A percentile compares a stretch with the other conserved stretches of the same genome.
Conservation (phyloP, 2,329 filamentous ascomycete species). For the Penicillium sp. region DNA sequence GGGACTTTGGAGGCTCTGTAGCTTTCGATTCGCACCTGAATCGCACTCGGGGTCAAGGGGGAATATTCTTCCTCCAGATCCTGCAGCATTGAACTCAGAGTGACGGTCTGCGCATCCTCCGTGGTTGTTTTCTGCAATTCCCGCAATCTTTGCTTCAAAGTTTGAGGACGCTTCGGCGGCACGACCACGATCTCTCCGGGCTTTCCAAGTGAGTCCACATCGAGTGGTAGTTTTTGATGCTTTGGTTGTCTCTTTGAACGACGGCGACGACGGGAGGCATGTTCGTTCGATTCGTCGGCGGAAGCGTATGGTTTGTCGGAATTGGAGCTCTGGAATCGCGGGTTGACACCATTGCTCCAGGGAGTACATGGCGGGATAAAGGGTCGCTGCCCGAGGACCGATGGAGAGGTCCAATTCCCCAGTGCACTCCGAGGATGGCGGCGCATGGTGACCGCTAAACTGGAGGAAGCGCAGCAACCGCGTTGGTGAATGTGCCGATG, state of each 20-base stretch:
- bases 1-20: conserved; percentile 27
- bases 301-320: conserved; percentile 1
- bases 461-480: neutral
- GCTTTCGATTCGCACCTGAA: conserved; percentile 32
- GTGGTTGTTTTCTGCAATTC: conserved; percentile 11
- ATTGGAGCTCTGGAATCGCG: conserved; percentile 11
- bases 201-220: conserved; percentile 38
- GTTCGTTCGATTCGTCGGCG: neutral
- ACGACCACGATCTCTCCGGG: conserved; percentile 43
- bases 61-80: conserved; percentile 28
- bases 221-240: conserved; percentile 27
- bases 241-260: neutral
- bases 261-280: neutral
- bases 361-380: neutral
- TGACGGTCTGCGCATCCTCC: conserved; percentile 7
- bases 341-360: neutral
- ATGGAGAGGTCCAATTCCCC: neutral
- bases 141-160: conserved; percentile 4
- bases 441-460: conserved; percentile 12
- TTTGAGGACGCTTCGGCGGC: conserved; percentile 24
- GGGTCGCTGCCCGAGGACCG: neutral
- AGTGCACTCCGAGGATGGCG: conserved; percentile 4
- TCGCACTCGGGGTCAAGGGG: conserved; percentile 11
- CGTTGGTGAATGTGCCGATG: neutral
- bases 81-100: conserved; percentile 29